Evolutionary conservation across 352 stramenopile genomes (phyloP).

Genomic region (Thalassiosira ordinaria): DNA sequence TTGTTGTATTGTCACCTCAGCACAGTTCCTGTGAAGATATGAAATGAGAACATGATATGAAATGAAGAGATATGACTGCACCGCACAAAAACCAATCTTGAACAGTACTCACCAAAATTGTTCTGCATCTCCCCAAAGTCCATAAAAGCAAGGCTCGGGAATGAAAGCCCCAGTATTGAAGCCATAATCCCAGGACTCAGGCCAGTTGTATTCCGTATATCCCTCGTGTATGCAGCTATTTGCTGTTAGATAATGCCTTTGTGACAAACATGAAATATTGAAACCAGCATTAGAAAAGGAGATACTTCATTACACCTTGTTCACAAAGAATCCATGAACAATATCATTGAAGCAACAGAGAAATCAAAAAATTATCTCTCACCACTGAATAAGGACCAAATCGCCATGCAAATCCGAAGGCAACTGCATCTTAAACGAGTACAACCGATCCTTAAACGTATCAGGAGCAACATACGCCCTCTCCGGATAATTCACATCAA

Average conservation of each 20-base stretch:
- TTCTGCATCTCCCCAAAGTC: conserved; percentile 38
- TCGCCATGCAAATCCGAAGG: conserved; percentile 43
- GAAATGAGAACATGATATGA: conserved; percentile 7
- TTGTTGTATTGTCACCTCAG: conserved; percentile 56
- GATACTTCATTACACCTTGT: no score
- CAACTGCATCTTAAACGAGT: conserved; percentile 50
- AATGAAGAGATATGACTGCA: not conserved
- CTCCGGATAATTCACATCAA: conserved; percentile 48
- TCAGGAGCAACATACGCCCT: conserved; percentile 48
- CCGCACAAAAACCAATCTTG: not conserved
- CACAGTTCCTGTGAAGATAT: conserved; percentile 34
- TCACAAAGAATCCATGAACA: no score
- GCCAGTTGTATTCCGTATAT: conserved; percentile 57
- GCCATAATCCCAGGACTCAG: conserved; percentile 23
- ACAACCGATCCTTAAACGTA: not conserved
- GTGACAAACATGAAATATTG: no score
- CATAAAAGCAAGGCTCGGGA: conserved; percentile 12
- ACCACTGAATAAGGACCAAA: conserved; percentile 61
- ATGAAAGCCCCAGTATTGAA: not conserved
- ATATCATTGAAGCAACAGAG: no score
- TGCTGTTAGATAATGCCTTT: conserved; percentile 66
- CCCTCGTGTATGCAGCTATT: conserved; percentile 58
- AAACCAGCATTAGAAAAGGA: no score
- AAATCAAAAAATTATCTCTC: no score
- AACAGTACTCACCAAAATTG: conserved; percentile 64